These are phyloP conservation scores for Acacia acuminata DNA, from an alignment of 306 rosid genomes.

Conservation along the genomic window DNA sequence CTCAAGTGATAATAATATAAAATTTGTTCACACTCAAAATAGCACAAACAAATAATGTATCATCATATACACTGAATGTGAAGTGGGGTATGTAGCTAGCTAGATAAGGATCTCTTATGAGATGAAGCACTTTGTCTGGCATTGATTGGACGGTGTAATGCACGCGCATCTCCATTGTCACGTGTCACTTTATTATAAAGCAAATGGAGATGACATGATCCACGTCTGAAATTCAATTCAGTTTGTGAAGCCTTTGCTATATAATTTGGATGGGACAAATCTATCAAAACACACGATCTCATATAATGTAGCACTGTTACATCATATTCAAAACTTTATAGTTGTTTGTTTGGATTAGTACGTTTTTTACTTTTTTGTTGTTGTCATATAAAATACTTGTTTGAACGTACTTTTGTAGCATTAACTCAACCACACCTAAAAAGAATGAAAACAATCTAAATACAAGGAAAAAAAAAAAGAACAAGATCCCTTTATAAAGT, in stretches of 20 bases:
- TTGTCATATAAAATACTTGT: too few species aligned
- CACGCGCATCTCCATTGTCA: slow-evolving; percentile 12
- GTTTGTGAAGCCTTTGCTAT: slow-evolving; percentile 9
- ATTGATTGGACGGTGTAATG: slow-evolving; percentile 30
- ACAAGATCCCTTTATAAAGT: too few species aligned
- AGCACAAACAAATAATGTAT: not conserved
- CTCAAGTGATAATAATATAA: not conserved
- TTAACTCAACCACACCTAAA: too few species aligned
- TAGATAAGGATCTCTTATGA: not conserved
- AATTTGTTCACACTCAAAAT: not conserved
- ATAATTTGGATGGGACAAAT: not conserved
- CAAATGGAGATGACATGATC: not conserved
- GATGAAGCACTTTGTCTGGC: slow-evolving; percentile 27
- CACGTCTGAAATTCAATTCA: slow-evolving; percentile 14
- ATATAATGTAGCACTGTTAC: not conserved
- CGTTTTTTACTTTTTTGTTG: too few species aligned
- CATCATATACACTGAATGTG: not conserved
- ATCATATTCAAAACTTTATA: not conserved
- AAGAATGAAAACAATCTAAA: too few species aligned
- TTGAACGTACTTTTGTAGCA: too few species aligned
- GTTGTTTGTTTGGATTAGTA: too few species aligned
- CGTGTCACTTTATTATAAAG: slow-evolving; percentile 9
- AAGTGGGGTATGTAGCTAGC: not conserved
- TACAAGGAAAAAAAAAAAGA: too few species aligned
- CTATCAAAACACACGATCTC: not conserved